Base-by-base conservation (phyloP, 192 early-diverging fungal genomes). In the Oehlia diaphana region DNA sequence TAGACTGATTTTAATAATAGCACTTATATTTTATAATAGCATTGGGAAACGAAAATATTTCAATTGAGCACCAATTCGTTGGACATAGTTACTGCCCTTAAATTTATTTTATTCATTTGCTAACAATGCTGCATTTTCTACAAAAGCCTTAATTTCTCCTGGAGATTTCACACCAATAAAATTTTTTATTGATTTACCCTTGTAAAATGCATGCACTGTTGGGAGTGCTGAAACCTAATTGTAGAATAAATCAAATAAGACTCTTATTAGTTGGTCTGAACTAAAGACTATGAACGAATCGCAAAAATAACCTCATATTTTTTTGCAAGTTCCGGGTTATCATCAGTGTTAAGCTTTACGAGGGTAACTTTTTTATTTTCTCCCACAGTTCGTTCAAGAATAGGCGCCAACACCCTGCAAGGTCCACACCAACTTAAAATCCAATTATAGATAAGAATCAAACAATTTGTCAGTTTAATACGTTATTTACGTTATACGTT, bases 341-440 rank as follows among this genome's bases (percentile, higher is more conserved):
- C 86, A 80, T 97, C 95, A 42, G 94, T 89, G 79, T 97, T 84
- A 72, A 97, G 82, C 77, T 94, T 94, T 67, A 93, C 90, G 72
- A 97, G 81, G 10, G 91, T 89, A 1, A 92, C 89, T 53, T 89
- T 88, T n/a, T 88, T 89, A 62, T 92, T 86, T 23, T 84, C 85
- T 14, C 83, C 81, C 21, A 96, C 93, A 8, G 87, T 87, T 61
- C 91, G 89, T 9, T 88, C 82, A 28, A 97, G 83, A 28, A 92
- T 80, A 23, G 95, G 95, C 9, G 88, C 91, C 9, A 97, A 83
- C 81, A 93, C 83, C 58, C 89, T 90, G 85, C 95, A 97, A 19
- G 95, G 95, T 66, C 91, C 89, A 81, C 95, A 96, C 95, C 95
- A 97, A 47, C 92, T 91, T 39, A 49, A 49, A 23, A 21, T 10